Base-by-base conservation (phyloP, 257 asterid genomes). In the Nicotiana tomentosiformis region DNA sequence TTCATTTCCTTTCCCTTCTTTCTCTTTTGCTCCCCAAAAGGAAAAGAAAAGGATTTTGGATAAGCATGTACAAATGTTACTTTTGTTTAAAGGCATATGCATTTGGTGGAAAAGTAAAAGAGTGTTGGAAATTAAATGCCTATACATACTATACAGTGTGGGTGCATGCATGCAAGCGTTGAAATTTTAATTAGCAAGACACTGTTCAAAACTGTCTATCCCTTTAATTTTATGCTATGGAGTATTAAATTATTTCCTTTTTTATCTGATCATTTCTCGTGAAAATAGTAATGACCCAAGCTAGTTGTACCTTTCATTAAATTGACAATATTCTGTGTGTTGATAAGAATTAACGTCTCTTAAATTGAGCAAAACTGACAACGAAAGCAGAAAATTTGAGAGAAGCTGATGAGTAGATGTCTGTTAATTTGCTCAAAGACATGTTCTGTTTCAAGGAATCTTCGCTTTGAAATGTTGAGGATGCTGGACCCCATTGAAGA, bases 401-500 rank as follows among this genome's bases (percentile, higher is more conserved):
- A 56, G 26, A 23, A 11, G 43, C 12, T 51, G 10, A 17, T 60
- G 70, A 62, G 35, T 66, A 39, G 58, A 60, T 62, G 0, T 57
- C 39, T 23, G 33, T 15, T 7, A 20, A n/a, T 43, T 80, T 61
- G 8, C 76, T n/a, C 76, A 80, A 80, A 80, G 76, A 46, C 49
- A 62, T 62, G 7, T 11, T 61, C 39, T 60, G 37, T 61, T 39
- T 2, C 55, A 57, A 39, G 17, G 60, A 39, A 72, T 72, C 60
- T 46, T 70, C 11, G 7, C 60, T n/a, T 62, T 78, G 82, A 60
- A 18, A 33, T 78, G 65, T 60, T 26, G 33, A 57, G 1, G 46
- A 77, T 51, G 66, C 14, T 61, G 77, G 83, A 14, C 83, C 76
- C 82, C 72, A 80, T 39, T 8, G 15, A 20, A 80, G 83, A 80